Evolutionary conservation across 352 stramenopile genomes (phyloP), one percentile per base, ranked within the genome.

Genomic region (Aphanomyces invadans): DNA sequence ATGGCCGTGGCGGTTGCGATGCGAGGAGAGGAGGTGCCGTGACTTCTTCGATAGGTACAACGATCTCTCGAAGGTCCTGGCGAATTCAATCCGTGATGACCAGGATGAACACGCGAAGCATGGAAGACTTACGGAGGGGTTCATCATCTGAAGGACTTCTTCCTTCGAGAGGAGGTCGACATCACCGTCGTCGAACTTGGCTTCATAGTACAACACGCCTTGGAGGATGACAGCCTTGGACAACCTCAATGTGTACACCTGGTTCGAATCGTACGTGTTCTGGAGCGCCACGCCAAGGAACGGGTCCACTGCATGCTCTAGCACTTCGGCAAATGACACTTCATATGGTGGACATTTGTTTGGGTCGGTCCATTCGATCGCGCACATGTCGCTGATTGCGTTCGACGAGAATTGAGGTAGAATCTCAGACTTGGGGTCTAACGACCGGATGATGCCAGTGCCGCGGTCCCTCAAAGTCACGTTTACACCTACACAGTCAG

Each of bases 131-230:
- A 67, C 60, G 19, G 29, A 12, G 9, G 33, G 45, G 23, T 44
- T 21, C 28, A 67, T 44, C 3, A 29, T 29, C 4, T 21, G 19
- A 4, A 67, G 23, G 10, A 67, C 19, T 4, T 56, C 60, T 17
- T 57, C 28, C 28, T 67, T 67, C 4, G 39, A 21, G 2, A 67
- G 55, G 17, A 49, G 26, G 25, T 67, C 60, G 32, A 51, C 48
- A 33, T 67, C 60, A 21, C 60, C 60, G 23, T 67, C 60, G n/a
- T 67, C 60, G 45, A 67, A 59, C n/a, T 46, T 51, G 45, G 48
- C 12, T 45, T 48, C 26, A 25, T 67, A 67, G 31, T 21, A 19
- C 19, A 19, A 9, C 26, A 45, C 60, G 29, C 60, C 60, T 17
- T 56, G 7, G 0, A 36, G 39, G 11, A 67, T n/a, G 17, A 31